Conservation (phyloP, 2,329 filamentous ascomycete genomes). For the Fonsecaea monophora region DNA sequence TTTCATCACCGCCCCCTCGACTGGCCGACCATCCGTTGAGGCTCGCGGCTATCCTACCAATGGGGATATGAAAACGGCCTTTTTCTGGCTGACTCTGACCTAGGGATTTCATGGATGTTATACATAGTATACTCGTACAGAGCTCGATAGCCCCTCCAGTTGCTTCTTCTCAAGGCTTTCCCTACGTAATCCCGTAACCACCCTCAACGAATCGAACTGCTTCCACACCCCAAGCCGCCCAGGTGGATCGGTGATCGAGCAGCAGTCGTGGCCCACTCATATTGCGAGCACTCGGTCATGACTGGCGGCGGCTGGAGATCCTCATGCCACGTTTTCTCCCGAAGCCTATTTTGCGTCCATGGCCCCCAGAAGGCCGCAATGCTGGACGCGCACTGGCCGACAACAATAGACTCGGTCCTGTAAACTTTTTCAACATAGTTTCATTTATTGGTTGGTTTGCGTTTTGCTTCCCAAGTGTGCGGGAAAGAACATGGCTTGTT, state of each 20-base stretch:
- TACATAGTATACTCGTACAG: slow-evolving; percentile 19
- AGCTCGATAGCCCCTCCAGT: slow-evolving; percentile 7
- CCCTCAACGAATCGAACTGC: slow-evolving; percentile 18
- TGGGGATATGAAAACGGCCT: not conserved
- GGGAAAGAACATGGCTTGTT: not conserved
- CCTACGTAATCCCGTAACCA: slow-evolving; percentile 17
- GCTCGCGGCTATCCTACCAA: slow-evolving; percentile 25
- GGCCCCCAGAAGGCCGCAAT: not conserved
- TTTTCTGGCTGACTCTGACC: not conserved
- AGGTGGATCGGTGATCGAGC: slow-evolving; percentile 22
- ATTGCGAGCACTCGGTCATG: slow-evolving; percentile 3
- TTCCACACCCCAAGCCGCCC: slow-evolving; percentile 4
- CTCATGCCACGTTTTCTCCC: slow-evolving; percentile 24
- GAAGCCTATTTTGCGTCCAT: slow-evolving; percentile 12
- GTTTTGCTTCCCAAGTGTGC: slow-evolving; percentile 5
- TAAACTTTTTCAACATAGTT: slow-evolving; percentile 6
- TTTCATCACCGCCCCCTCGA: not conserved
- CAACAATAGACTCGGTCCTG: not conserved
- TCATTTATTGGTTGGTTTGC: slow-evolving; percentile 16
- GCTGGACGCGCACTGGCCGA: slow-evolving; percentile 16
- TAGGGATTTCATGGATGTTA: slow-evolving; percentile 6
- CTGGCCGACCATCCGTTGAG: slow-evolving; percentile 12
- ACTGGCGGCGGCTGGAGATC: slow-evolving; percentile 25
- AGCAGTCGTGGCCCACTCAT: slow-evolving; percentile 17
- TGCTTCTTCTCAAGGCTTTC: slow-evolving; percentile 2